phyloP scores from a whole-genome alignment of 306 rosid genomes.

The Gastrolobium villosum region DNA sequence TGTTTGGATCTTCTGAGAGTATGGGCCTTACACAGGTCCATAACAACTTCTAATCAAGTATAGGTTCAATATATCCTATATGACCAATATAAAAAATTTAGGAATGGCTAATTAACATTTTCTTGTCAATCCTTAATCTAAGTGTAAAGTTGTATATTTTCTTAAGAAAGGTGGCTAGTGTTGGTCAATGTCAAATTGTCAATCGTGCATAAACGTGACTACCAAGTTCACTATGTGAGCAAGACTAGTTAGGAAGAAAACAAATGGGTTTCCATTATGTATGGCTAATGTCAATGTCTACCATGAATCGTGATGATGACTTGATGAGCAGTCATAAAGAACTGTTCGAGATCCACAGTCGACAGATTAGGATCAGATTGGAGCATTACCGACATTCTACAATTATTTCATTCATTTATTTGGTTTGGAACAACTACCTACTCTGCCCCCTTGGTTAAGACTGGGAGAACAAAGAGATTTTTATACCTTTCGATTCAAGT shows the following conservation, averaged over 20 bases:
- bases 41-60: neutral
- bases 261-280: neutral
- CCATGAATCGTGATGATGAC: constrained; percentile 42
- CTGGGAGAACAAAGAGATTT: neutral
- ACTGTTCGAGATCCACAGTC: constrained; percentile 16
- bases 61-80: neutral
- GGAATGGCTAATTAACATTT: neutral
- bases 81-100: neutral
- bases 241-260: constrained; percentile 37
- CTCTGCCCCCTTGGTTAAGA: neutral
- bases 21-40: too few relatives aligned
- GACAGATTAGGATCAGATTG: neutral
- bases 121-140: neutral
- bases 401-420: constrained; percentile 3
- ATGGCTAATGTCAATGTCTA: constrained; percentile 48
- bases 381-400: constrained; percentile 45
- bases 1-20: too few relatives aligned
- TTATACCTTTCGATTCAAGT: neutral
- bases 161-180: neutral
- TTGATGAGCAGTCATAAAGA: neutral
- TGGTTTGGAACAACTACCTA: neutral
- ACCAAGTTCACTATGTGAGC: neutral
- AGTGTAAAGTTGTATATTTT: neutral
- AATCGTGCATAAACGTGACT: constrained; percentile 46
- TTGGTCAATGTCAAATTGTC: constrained; percentile 16